Base-by-base conservation (phyloP, 345 rosid species). In the Eucalyptus rudis region DNA sequence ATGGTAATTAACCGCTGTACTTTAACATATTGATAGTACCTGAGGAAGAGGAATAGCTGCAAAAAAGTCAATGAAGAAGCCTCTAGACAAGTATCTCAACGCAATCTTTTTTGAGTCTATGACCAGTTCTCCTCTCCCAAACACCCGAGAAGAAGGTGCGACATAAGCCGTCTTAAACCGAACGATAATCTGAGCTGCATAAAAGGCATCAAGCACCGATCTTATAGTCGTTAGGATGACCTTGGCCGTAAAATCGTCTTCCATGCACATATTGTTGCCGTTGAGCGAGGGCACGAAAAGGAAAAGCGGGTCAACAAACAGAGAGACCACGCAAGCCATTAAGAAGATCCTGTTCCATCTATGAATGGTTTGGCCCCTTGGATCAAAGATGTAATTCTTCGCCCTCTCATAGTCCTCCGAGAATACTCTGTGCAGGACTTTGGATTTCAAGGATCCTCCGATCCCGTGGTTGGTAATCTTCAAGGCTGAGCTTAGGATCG, bases 21-120 rank as follows among this genome's bases (percentile, higher is more conserved):
- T 25, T 54, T n/a, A 36, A 87, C 24, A 87, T 29, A 58, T 10
- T 36, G 49, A 36, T 31, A 45, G 49, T 56, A 89, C 90, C 85
- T 87, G 90, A 45, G 89, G 90, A 54, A 87, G 88, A 79, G 90
- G 90, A 68, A 56, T 45, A 59, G 90, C 76, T 3, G 62, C 90
- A 58, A 87, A 43, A 47, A 89, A 84, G 51, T 89, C 90, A 13
- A 89, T 49, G 64, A 56, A 40, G 87, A 87, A 87, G 29, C 80
- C 89, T 31, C 56, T 31, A 2, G 50, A 64, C 51, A 89, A 31
- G 79, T 87, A 87, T 88, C 90, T 87, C 27, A 40, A 52, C 3
- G 89, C 87, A 3, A 89, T 80, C 88, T 81, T 89, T 56, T 52
- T 86, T 20, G 89, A 64, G 62, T 89, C 90, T 54, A 88, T 81